These are phyloP conservation scores for Fraxinus pennsylvanica DNA, from an alignment of 257 asterid genomes.

Conservation along the genomic window DNA sequence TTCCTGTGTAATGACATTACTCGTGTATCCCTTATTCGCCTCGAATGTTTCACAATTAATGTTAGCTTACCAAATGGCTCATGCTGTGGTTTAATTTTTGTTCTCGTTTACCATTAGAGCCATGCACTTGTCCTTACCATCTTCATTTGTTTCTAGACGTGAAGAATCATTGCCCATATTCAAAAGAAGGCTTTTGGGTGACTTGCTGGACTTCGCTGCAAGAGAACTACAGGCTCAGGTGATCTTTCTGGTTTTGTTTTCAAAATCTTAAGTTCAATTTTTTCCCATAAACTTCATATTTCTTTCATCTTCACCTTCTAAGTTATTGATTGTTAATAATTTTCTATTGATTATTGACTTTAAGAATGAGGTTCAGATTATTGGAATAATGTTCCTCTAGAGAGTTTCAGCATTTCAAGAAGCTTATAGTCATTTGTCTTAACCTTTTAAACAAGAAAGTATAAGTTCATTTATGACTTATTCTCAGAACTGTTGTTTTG, in stretches of 20 bases:
- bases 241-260: conserved; percentile 28
- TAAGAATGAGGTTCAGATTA: too few species aligned
- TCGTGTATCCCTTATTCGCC: background rate
- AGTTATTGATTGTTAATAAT: background rate
- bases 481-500: too few species aligned
- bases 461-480: too few species aligned
- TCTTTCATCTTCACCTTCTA: conserved; percentile 20
- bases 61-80: background rate
- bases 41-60: background rate
- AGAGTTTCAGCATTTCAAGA: too few species aligned
- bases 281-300: conserved; percentile 19
- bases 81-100: background rate
- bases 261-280: conserved; percentile 11
- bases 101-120: background rate
- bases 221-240: conserved; percentile 97
- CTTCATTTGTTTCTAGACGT: conserved; percentile 51
- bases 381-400: too few species aligned
- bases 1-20: background rate
- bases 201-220: conserved; percentile 92
- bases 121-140: background rate
- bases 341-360: too few species aligned
- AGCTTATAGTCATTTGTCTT: too few species aligned
- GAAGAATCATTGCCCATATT: conserved; percentile 93
- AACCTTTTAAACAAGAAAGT: too few species aligned
- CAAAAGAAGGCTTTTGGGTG: conserved; percentile 91